phyloP scores from a whole-genome alignment of 192 early-diverging fungal species.

The Oehlia diaphana region DNA sequence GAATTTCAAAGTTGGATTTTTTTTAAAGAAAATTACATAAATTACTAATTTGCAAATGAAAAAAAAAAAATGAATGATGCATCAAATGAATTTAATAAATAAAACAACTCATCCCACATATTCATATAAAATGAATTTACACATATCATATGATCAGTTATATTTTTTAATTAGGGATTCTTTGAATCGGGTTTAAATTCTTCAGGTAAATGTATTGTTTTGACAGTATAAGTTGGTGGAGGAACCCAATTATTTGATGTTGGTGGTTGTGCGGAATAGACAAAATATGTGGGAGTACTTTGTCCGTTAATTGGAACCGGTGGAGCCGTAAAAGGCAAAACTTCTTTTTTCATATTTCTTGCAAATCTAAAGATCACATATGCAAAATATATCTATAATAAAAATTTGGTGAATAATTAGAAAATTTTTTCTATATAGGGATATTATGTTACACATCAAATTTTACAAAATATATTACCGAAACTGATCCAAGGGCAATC shows the following conservation, averaged over 20 bases:
- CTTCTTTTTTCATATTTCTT: neutral
- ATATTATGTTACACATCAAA: too few species aligned
- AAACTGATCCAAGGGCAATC: neutral
- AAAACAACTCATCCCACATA: too few species aligned
- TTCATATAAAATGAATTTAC: too few species aligned
- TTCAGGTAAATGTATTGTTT: neutral
- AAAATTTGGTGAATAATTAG: neutral
- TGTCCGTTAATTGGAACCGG: neutral
- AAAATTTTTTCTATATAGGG: neutral
- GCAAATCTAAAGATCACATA: neutral
- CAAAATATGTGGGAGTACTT: conserved; percentile 4
- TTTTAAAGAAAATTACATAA: too few species aligned
- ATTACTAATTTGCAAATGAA: too few species aligned
- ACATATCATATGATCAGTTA: too few species aligned
- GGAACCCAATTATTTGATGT: conserved; percentile 7
- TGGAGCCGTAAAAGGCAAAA: too few species aligned
- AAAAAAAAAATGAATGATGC: too few species aligned
- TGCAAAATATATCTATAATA: conserved; percentile 14
- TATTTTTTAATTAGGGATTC: neutral
- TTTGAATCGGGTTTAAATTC: neutral
- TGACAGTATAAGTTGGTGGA: conserved; percentile 9
- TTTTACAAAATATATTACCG: neutral
- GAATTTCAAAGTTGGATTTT: too few species aligned
- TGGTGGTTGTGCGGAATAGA: neutral
- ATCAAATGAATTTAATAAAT: too few species aligned